phyloP scores from a whole-genome alignment of 768 basidiomycete genomes.

The Hygrophorus russula region DNA sequence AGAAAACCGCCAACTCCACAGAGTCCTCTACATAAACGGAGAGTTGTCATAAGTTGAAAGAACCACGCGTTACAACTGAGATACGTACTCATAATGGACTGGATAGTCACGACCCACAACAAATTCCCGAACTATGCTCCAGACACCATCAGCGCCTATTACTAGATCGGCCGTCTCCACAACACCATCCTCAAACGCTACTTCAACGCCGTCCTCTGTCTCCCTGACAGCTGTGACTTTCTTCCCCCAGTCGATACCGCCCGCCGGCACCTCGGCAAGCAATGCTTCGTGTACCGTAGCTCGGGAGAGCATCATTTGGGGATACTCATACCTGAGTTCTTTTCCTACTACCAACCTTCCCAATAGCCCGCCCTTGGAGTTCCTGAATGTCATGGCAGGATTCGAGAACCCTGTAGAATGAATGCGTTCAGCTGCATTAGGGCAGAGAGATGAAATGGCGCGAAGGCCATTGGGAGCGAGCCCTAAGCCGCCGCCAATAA shows the following conservation, averaged over 20 bases:
- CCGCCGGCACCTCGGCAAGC: constrained; percentile 16
- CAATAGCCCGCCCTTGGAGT: constrained; percentile 24
- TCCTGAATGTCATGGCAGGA: constrained; percentile 18
- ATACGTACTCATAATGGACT: constrained; percentile 19
- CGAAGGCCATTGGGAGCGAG: constrained; percentile 29
- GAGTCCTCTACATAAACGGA: constrained; percentile 15
- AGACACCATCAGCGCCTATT: constrained; percentile 29
- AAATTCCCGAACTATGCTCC: constrained; percentile 22
- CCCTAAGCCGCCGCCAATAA: constrained; percentile 25
- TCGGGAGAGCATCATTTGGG: constrained; percentile 22
- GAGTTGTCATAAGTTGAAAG: background rate
- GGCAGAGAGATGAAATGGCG: constrained; percentile 20
- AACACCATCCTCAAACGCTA: constrained; percentile 20
- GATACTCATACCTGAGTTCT: constrained; percentile 19
- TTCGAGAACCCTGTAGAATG: constrained; percentile 16
- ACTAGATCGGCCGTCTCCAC: constrained; percentile 24
- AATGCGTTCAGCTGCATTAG: constrained; percentile 19
- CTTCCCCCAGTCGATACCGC: constrained; percentile 20
- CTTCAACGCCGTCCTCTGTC: constrained; percentile 13
- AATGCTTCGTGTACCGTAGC: constrained; percentile 23
- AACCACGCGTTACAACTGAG: background rate
- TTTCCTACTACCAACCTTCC: constrained; percentile 15
- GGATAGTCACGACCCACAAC: constrained; percentile 19
- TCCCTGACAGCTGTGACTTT: constrained; percentile 19
- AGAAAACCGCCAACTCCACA: constrained; percentile 29